A percentile compares a stretch with the other conserved stretches of the same genome.
These are phyloP conservation scores for Coccomyxa sp. DNA, from an alignment of 139 green algal species.

Conservation along the genomic window DNA sequence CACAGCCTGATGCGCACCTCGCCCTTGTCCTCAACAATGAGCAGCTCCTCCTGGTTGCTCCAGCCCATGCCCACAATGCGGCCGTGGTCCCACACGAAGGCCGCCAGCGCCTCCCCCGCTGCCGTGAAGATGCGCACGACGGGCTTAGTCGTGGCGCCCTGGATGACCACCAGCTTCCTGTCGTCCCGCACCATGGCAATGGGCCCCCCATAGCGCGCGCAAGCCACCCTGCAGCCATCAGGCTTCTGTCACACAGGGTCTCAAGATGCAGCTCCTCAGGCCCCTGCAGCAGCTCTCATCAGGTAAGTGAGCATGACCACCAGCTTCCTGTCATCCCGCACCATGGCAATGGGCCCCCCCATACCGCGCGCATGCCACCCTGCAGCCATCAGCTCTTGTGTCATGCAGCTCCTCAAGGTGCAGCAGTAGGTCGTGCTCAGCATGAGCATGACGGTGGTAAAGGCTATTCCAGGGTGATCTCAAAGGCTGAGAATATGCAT, in stretches of 20 bases:
- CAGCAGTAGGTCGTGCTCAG: too few relatives aligned
- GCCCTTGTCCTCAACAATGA: conserved; percentile 61
- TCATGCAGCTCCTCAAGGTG: neutral
- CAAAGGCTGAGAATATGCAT: too few relatives aligned
- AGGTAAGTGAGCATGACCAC: conserved; percentile 43
- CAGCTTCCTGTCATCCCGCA: conserved; percentile 77
- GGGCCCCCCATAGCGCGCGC: conserved; percentile 65
- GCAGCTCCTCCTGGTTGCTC: conserved; percentile 59
- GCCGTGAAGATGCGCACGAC: conserved; percentile 63
- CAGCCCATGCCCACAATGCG: conserved; percentile 70
- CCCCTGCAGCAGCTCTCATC: neutral
- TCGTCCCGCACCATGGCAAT: conserved; percentile 82
- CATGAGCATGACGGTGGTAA: too few relatives aligned
- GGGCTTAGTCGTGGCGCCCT: conserved; percentile 28
- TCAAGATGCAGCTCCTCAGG: neutral
- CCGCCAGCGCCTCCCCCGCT: conserved; percentile 43
- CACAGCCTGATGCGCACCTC: conserved; percentile 42
- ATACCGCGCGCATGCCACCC: conserved; percentile 28
- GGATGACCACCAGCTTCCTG: conserved; percentile 64
- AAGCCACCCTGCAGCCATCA: conserved; percentile 15
- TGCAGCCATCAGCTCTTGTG: neutral
- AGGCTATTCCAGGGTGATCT: too few relatives aligned
- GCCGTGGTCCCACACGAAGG: conserved; percentile 66
- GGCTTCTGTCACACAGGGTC: neutral
- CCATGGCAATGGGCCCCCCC: conserved; percentile 76